A percentile compares a stretch with the other conserved stretches of the same genome.
These are phyloP conservation scores for Trypanosoma scelopori DNA, from an alignment of 208 protist genomes.

Conservation along the genomic window DNA sequence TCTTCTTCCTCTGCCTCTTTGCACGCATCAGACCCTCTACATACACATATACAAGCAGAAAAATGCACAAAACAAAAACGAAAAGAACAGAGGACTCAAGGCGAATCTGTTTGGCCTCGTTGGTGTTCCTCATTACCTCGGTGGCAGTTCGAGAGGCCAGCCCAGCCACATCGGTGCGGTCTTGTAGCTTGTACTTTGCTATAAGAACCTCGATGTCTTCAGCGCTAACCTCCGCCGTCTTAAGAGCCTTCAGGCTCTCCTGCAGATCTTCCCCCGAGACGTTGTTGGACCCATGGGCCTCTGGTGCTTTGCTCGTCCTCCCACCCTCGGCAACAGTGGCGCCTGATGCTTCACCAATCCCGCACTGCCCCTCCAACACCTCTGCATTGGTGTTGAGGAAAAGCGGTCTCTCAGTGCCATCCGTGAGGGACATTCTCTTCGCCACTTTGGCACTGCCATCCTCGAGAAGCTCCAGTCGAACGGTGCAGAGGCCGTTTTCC, in stretches of 20 bases:
- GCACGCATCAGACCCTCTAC: constrained; percentile 54
- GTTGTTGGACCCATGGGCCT: background rate
- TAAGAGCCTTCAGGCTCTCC: constrained; percentile 22
- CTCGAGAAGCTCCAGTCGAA: constrained; percentile 68
- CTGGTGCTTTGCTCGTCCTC: background rate
- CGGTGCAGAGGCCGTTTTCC: constrained; percentile 70
- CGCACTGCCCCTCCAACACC: background rate
- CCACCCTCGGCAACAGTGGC: background rate
- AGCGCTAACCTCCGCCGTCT: constrained; percentile 44
- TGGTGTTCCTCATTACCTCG: constrained; percentile 86
- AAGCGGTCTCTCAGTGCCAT: constrained; percentile 71
- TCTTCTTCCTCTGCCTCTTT: constrained; percentile 49
- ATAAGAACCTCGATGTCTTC: constrained; percentile 78
- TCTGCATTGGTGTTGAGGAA: constrained; percentile 33
- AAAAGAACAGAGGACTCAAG: constrained; percentile 60
- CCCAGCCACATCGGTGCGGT: constrained; percentile 71
- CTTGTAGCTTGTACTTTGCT: constrained; percentile 73
- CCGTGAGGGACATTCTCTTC: constrained; percentile 51
- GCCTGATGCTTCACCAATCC: background rate
- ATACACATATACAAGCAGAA: constrained; percentile 60
- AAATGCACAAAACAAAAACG: constrained; percentile 50
- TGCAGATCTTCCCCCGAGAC: background rate
- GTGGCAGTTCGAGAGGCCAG: constrained; percentile 72
- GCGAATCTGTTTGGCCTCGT: constrained; percentile 62
- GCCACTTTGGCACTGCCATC: constrained; percentile 57